Percentiles rank a stretch among this genome's conserved stretches.
Evolutionary conservation across 306 rosid genomes (phyloP).

Genomic region (Arachis stenosperma): DNA sequence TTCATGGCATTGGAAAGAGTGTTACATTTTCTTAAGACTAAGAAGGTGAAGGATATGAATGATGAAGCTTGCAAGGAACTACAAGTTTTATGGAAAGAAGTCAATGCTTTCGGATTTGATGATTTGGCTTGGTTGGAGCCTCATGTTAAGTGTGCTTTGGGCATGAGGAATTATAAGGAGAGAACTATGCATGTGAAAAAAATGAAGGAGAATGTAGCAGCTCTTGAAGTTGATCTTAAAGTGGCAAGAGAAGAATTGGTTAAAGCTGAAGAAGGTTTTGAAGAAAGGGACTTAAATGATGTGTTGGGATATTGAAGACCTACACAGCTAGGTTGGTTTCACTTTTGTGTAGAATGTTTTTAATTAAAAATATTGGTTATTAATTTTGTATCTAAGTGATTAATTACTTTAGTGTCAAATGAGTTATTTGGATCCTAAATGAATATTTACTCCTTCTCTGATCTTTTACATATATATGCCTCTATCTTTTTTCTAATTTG

Average conservation of each 20-base stretch:
- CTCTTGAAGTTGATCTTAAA: slow-evolving; percentile 18
- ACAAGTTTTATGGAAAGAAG: slow-evolving; percentile 37
- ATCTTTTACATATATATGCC: too few relatives aligned
- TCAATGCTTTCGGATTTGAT: slow-evolving; percentile 19
- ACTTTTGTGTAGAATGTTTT: not conserved
- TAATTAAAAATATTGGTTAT: too few relatives aligned
- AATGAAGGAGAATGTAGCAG: not conserved
- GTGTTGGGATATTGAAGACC: slow-evolving; percentile 6
- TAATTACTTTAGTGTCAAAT: too few relatives aligned
- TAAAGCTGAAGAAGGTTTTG: slow-evolving; percentile 8
- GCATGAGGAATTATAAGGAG: too few relatives aligned
- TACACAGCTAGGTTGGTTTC: not conserved
- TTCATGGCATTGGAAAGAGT: slow-evolving; percentile 33
- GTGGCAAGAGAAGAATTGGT: slow-evolving; percentile 19
- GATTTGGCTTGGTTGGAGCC: slow-evolving; percentile 37
- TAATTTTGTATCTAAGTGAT: too few relatives aligned
- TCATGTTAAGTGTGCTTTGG: slow-evolving; percentile 22
- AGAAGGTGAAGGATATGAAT: slow-evolving; percentile 24
- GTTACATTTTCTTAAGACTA: slow-evolving; percentile 26
- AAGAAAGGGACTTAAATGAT: not conserved
- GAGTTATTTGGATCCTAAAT: too few relatives aligned
- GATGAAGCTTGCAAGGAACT: slow-evolving; percentile 1
- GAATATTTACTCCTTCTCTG: too few relatives aligned
- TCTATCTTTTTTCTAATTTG: too few relatives aligned
- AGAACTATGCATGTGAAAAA: not conserved